Percentiles rank a stretch among this genome's conserved stretches.
Evolutionary conservation across 2,329 filamentous ascomycete species (phyloP).

Genomic region (Fusarium pseudocircinatum): DNA sequence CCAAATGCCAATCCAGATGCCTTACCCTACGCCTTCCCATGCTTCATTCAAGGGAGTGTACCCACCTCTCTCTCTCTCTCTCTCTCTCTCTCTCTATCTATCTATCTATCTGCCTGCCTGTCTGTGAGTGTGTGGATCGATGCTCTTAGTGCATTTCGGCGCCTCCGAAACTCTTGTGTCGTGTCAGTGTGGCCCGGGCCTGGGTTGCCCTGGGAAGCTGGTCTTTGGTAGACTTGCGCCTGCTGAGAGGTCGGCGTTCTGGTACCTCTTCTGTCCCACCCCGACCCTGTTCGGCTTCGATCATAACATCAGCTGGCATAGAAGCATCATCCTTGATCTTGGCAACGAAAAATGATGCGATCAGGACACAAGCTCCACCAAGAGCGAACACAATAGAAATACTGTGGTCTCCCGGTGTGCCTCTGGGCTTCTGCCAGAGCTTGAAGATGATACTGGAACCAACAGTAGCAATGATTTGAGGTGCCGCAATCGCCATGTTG

Average conservation of each 20-base stretch:
- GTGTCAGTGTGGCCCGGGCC: conserved; percentile 57
- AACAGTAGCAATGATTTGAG: conserved; percentile 90
- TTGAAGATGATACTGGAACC: conserved; percentile 87
- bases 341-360: conserved; percentile 78
- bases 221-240: conserved; percentile 54
- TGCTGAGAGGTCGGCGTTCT: conserved; percentile 38
- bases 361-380: conserved; percentile 80
- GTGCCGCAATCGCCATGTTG: conserved; percentile 92
- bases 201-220: conserved; percentile 54
- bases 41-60: neutral
- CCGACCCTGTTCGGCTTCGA: conserved; percentile 56
- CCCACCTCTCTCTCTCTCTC: neutral
- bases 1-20: conserved; percentile 15
- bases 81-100: no score
- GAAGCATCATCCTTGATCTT: conserved; percentile 70
- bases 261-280: conserved; percentile 45
- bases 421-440: conserved; percentile 86
- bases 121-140: neutral
- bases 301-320: conserved; percentile 50
- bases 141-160: conserved; percentile 49
- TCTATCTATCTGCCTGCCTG: neutral
- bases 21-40: conserved; percentile 14
- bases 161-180: conserved; percentile 61
- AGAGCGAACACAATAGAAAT: conserved; percentile 88
- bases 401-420: conserved; percentile 84